Base-by-base conservation (phyloP, 768 basidiomycete species). In the Amanita rimosa region DNA sequence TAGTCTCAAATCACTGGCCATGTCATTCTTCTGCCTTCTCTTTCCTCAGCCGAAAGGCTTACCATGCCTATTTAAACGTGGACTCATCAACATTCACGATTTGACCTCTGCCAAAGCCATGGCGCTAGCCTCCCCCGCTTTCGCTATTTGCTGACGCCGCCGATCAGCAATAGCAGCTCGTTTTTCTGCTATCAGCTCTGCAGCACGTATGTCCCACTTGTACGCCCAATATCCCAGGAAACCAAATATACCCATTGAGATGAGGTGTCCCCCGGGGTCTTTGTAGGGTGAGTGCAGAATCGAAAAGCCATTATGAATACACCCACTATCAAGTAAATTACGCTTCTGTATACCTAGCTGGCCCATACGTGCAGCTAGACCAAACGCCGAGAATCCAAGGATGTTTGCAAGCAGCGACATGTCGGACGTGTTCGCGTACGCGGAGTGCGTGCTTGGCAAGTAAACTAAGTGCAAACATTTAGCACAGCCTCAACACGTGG, bases 301-400 rank as follows among this genome's bases (percentile, higher is more conserved):
- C 16, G 24, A 31, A 19, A 26, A 27, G 6, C 22, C 44, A 40
- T 26, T 6, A 46, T 43, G 44, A 35, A 21, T 40, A 36, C 36
- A 76, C 90, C 62, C 60, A 94, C 92, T 89, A 40, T 80, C 74
- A 64, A 86, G 77, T 52, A 93, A 73, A 60, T 81, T 80, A 58
- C 85, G 74, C 61, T 75, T 81, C 64, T 90, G 84, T 58, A 96
- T 85, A 47, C 83, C 85, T 19, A 96, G 79, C 67, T 94, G 91
- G 57, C 87, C 89, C 52, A 91, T 71, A 51, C 93, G 76, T 16
- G 83, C 81, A 17, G 82, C 81, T 51, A 96, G 82, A 37, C 92
- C 92, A 60, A 91, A 83, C 49, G 75, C 64, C 2, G 87, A 85
- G 65, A 88, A 88, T 36, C 87, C 86, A 60, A 88, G 62, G 53